Base-by-base conservation (phyloP, 805 yeast genomes). In the Candida arabinofermentans region DNA sequence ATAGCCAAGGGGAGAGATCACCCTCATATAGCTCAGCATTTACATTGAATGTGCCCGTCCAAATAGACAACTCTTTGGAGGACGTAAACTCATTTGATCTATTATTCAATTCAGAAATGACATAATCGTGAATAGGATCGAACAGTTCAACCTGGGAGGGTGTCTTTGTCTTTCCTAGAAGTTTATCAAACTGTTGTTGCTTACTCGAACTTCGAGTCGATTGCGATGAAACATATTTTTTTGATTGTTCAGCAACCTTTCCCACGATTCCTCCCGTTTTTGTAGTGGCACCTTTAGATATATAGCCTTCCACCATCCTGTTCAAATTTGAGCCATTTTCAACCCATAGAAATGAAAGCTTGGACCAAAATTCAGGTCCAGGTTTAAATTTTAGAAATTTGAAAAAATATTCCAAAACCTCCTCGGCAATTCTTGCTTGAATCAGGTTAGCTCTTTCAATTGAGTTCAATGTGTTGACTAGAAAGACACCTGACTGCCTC, bases 111-210 rank as follows among this genome's bases (percentile, higher is more conserved):
- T 72, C 76, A 21, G 57, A 55, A 8, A 63, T 57, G 14, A 77
- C 72, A 54, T 67, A 75, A 43, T 75, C 78, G 55, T 77, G 81
- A 26, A 77, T 67, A 1, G 82, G 82, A 50, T 76, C 78, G 47
- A 65, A 66, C 6, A 77, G 55, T 5, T 58, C 64, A 9, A 77
- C 69, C 19, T 61, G 61, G 8, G 62, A 59, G 50, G 75, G 80
- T 37, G 68, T 73, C 35, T 69, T 71, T 27, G 66, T 50, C 38
- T 77, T 59, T 4, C 81, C 81, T 16, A 77, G 52, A 22, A 77
- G 57, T 50, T 73, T 74, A 38, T 75, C 65, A 55, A 61, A 53
- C 35, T 57, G 61, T 26, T 44, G 42, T 42, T 60, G 65, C 37
- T 55, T 54, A 27, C 58, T 55, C 3, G 43, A 37, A n/a, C 37